A percentile compares a stretch with the other conserved stretches of the same genome.
These are phyloP conservation scores for Triticum turgidum DNA, from an alignment of 176 grass and related monocot genomes.

Conservation along the genomic window DNA sequence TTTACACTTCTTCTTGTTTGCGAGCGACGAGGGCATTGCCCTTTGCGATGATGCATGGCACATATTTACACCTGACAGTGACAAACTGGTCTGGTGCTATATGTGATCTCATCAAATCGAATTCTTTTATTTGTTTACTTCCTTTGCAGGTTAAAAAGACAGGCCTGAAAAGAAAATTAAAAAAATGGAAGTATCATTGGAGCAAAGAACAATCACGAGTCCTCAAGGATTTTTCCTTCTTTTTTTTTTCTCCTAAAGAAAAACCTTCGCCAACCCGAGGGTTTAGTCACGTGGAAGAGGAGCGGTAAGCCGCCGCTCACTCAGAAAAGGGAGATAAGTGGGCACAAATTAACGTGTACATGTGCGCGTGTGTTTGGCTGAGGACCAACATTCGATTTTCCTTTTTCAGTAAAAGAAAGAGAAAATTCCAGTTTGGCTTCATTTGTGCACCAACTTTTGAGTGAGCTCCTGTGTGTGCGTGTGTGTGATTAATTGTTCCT, in stretches of 20 bases:
- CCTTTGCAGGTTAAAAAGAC: conserved; percentile 33
- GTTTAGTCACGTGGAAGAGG: conserved; percentile 46
- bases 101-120: conserved; percentile 7
- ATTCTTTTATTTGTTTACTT: neutral
- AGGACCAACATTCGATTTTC: conserved; percentile 20
- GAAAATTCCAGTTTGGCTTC: conserved; percentile 42
- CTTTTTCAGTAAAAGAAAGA: conserved; percentile 31
- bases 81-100: conserved; percentile 12
- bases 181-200: neutral
- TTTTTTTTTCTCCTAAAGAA: conserved; percentile 12
- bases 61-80: conserved; percentile 20
- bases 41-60: neutral
- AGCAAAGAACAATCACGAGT: neutral
- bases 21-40: neutral
- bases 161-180: neutral
- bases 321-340: conserved; percentile 27
- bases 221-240: neutral
- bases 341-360: neutral
- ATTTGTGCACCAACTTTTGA: conserved; percentile 2
- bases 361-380: conserved; percentile 11
- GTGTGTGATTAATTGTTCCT: conserved; percentile 29
- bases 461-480: conserved; percentile 15
- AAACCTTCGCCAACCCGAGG: conserved; percentile 12
- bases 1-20: neutral
- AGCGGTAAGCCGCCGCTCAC: conserved; percentile 33